These are phyloP conservation scores for Aspergillus sergii DNA, from an alignment of 2,329 filamentous ascomycete species.

Conservation along the genomic window DNA sequence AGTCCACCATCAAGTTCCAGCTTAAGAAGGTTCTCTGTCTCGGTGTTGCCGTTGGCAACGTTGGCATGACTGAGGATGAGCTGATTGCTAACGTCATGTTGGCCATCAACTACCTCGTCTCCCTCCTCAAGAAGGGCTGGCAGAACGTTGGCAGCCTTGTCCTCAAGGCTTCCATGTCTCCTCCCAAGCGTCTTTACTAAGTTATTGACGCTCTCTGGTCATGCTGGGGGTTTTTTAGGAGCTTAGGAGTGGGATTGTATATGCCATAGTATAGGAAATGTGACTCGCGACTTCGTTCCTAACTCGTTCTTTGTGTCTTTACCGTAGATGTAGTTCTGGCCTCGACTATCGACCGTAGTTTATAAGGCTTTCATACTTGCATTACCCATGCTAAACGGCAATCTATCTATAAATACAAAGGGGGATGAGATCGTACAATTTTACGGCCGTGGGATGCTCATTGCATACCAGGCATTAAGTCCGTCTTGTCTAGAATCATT, in stretches of 20 bases:
- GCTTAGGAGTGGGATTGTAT: conserved; percentile 29
- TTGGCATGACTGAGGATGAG: conserved; percentile 95
- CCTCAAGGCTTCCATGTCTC: conserved; percentile 99
- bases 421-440: not conserved
- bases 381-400: not conserved
- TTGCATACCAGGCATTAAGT: conserved; percentile 92
- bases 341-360: not conserved
- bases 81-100: conserved; percentile 99
- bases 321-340: not conserved
- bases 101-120: conserved; percentile 99
- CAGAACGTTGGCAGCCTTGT: conserved; percentile 99
- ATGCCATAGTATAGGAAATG: conserved; percentile 36
- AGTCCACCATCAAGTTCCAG: conserved; percentile 99
- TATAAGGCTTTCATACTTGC: not conserved
- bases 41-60: conserved; percentile 98
- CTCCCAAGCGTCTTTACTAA: conserved; percentile 97
- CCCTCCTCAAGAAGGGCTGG: conserved; percentile 99
- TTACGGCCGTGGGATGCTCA: conserved; percentile 36
- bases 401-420: not conserved
- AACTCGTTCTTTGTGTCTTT: conserved; percentile 2
- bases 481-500: conserved; percentile 87
- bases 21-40: conserved; percentile 99
- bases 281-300: conserved; percentile 36
- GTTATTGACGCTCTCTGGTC: conserved; percentile 33
- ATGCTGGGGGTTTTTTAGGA: conserved; percentile 28